Percentiles rank a stretch among this genome's conserved stretches.
These are phyloP conservation scores for Neonectria neomacrospora DNA, from an alignment of 2,329 filamentous ascomycete genomes.

Conservation along the genomic window DNA sequence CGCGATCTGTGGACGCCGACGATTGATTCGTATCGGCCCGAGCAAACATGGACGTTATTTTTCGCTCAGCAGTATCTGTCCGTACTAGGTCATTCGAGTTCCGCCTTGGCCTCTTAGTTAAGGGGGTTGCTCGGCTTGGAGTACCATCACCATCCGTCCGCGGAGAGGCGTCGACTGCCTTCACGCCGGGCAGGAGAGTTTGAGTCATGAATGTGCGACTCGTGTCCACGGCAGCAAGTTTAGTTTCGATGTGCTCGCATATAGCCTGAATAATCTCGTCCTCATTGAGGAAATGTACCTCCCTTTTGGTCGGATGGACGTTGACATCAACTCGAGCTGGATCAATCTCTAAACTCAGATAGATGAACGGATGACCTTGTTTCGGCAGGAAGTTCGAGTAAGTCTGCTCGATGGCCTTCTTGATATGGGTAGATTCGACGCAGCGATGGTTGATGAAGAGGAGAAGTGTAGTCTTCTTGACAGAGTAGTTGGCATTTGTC, in stretches of 20 bases:
- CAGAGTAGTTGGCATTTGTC: constrained; percentile 94
- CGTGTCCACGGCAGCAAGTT: constrained; percentile 87
- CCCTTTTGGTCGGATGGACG: constrained; percentile 94
- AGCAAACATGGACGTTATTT: constrained; percentile 93
- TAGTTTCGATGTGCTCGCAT: constrained; percentile 80
- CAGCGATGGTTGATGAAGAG: constrained; percentile 97
- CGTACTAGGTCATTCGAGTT: constrained; percentile 82
- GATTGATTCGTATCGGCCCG: constrained; percentile 58
- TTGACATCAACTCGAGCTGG: constrained; percentile 95
- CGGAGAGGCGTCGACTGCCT: constrained; percentile 38
- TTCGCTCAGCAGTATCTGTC: constrained; percentile 87
- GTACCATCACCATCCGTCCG: constrained; percentile 44
- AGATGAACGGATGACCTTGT: constrained; percentile 92
- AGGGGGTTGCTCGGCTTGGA: constrained; percentile 49
- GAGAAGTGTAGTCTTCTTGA: constrained; percentile 87
- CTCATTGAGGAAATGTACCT: constrained; percentile 97
- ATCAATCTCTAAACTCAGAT: constrained; percentile 92
- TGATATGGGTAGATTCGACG: constrained; percentile 89
- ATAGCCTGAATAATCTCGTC: constrained; percentile 93
- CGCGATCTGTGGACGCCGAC: constrained; percentile 29
- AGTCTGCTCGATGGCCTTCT: constrained; percentile 90
- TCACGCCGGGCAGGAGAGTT: constrained; percentile 80
- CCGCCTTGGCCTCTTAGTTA: constrained; percentile 53
- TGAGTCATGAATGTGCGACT: constrained; percentile 96
- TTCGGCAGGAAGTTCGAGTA: constrained; percentile 91